Evolutionary conservation across 345 rosid species (phyloP).

Genomic region (Arabidopsis suecica): DNA sequence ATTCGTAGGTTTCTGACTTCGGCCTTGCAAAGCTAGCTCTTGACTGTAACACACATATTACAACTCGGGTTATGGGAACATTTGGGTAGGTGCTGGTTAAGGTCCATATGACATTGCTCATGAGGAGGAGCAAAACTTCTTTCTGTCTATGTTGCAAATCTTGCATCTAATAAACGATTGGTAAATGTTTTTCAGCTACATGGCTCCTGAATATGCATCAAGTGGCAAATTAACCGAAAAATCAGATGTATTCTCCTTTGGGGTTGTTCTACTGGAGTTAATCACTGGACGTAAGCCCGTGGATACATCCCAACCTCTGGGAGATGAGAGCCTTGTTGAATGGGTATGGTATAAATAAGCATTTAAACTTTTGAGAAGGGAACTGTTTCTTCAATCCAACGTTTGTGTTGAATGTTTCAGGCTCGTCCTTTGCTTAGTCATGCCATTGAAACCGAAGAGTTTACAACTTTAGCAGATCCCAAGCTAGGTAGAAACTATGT

Average conservation of each 20-base stretch:
- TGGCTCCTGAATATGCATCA: constrained; percentile 99
- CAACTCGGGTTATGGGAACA: constrained; percentile 98
- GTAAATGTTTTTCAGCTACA: constrained; percentile 56
- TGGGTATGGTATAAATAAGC: constrained; percentile 59
- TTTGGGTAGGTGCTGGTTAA: constrained; percentile 65
- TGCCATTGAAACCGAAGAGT: constrained; percentile 67
- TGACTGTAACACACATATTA: constrained; percentile 82
- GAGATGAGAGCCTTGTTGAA: constrained; percentile 98
- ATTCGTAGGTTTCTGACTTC: constrained; percentile 89
- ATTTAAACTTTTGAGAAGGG: constrained; percentile 13
- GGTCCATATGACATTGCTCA: not conserved
- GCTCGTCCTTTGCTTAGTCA: constrained; percentile 89
- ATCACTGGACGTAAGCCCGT: constrained; percentile 98
- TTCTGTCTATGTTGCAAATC: constrained; percentile 26
- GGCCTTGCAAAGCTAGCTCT: constrained; percentile 96
- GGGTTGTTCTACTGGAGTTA: constrained; percentile 94
- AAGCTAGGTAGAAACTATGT: constrained; percentile 68
- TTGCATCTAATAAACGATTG: constrained; percentile 17
- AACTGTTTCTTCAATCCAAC: constrained; percentile 18
- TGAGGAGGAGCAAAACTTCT: not conserved
- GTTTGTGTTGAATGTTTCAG: constrained; percentile 48
- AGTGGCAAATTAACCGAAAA: constrained; percentile 96
- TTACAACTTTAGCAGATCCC: constrained; percentile 71
- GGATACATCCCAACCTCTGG: constrained; percentile 81
- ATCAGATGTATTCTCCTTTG: constrained; percentile 93